Evolutionary conservation across 176 grass and related monocot species (phyloP), one percentile per base, ranked within the genome.

Genomic region (Aegilops longissima): DNA sequence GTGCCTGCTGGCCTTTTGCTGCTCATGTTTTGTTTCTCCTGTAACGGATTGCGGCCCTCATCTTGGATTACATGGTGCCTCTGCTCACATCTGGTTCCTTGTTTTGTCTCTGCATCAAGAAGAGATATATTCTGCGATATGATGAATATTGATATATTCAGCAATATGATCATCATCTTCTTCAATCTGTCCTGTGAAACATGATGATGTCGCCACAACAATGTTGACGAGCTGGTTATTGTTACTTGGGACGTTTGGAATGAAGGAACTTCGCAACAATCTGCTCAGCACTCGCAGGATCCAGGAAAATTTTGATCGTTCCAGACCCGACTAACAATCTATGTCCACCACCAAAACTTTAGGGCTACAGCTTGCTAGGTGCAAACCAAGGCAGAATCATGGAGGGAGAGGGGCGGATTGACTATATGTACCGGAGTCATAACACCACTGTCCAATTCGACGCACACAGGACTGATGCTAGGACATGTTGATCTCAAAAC

Each of bases 401-500:
- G 30, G 31, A 17, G 9, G 36, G 13, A 3, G 27, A 24, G 35
- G 2, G 21, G 36, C 1, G 5, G 38, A 8, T 64, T 84, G 51
- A 84, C 70, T 81, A 18, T 88, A 68, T 79, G 85, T 86, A 90
- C 24, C 25, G 2, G 38, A 33, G 64, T 69, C 13, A 76, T 36
- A 17, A 65, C 16, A 52, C 31, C 79, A 82, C 29, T 36, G 24
- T 36, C 85, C 45, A 52, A 11, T 82, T 30, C 49, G 35, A 77
- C 9, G 16, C 24, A 18, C 20, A 72, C 63, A 73, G 35, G 20
- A 25, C 29, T 70, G n/a, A 34, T 61, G 29, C 80, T 79, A 93
- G 49, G 84, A 87, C 92, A 87, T 87, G 71, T 85, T 87, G 42
- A 94, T 85, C 31, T 70, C 87, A 30, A 94, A 66, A 17, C 84